A percentile compares a stretch with the other conserved stretches of the same genome.
These are phyloP conservation scores for Dryadomyces quercus-mongolicae DNA, from an alignment of 2,329 filamentous ascomycete genomes.

Conservation along the genomic window DNA sequence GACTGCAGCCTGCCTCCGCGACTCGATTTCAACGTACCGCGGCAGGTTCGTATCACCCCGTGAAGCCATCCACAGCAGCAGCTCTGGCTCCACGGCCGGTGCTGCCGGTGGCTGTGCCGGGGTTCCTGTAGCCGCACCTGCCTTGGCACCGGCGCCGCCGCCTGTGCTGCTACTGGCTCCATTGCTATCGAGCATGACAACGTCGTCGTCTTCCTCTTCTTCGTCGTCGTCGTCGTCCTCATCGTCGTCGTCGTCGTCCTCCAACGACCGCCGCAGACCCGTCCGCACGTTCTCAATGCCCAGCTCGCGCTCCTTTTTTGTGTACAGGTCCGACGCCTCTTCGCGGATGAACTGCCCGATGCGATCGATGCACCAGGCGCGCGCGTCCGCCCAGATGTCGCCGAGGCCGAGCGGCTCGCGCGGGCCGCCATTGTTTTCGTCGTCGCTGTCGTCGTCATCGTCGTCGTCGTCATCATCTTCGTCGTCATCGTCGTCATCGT, in stretches of 20 bases:
- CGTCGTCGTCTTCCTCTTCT: slow-evolving; percentile 22
- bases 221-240: slow-evolving; percentile 45
- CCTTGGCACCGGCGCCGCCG: neutral
- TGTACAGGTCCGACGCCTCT: slow-evolving; percentile 55
- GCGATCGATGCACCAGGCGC: slow-evolving; percentile 19
- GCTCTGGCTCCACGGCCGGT: slow-evolving; percentile 28
- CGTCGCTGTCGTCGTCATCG: slow-evolving; percentile 24
- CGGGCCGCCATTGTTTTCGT: slow-evolving; percentile 20
- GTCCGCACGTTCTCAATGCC: slow-evolving; percentile 62
- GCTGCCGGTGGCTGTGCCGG: slow-evolving; percentile 16
- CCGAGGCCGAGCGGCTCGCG: slow-evolving; percentile 22
- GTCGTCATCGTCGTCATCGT: slow-evolving; percentile 16
- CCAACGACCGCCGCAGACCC: slow-evolving; percentile 46
- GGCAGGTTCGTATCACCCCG: slow-evolving; percentile 33
- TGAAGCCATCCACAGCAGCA: slow-evolving; percentile 32
- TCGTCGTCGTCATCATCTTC: slow-evolving; percentile 17
- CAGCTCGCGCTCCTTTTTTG: slow-evolving; percentile 52
- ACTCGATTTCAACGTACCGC: slow-evolving; percentile 27
- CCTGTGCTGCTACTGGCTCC: neutral
- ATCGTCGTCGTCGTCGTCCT: slow-evolving; percentile 41
- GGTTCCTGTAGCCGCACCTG: slow-evolving; percentile 15
- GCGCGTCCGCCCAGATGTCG: slow-evolving; percentile 24
- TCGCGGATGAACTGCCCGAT: slow-evolving; percentile 25
- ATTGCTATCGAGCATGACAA: slow-evolving; percentile 5
- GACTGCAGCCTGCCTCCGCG: slow-evolving; percentile 8